Percentiles rank a stretch among this genome's conserved stretches.
Conservation (phyloP, 2,329 filamentous ascomycete genomes). For the Beauveria scarabaeidicola region DNA sequence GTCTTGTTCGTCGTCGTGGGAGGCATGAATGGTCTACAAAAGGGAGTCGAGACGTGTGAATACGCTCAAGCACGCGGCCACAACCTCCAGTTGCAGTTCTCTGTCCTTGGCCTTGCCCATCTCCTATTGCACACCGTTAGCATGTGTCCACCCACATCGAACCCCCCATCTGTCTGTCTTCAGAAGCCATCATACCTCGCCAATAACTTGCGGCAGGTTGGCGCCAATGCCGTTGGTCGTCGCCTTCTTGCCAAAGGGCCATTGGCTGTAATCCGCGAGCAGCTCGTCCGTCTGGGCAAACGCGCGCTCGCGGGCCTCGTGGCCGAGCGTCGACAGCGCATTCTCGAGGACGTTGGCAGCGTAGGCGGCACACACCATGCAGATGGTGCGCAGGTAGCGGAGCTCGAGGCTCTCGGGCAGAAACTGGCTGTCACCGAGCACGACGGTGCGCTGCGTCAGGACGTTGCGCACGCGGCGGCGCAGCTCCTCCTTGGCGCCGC, state of each 20-base stretch:
- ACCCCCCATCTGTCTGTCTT: no score
- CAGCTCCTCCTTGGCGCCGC: slow-evolving; percentile 96
- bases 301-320: slow-evolving; percentile 87
- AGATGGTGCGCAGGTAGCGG: slow-evolving; percentile 80
- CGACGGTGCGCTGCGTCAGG: slow-evolving; percentile 87
- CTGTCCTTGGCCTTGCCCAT: slow-evolving; percentile 80
- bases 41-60: slow-evolving; percentile 96
- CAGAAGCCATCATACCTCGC: slow-evolving; percentile 47
- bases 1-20: slow-evolving; percentile 1
- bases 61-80: slow-evolving; percentile 92
- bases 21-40: slow-evolving; percentile 48
- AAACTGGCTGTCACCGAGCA: slow-evolving; percentile 78
- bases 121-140: slow-evolving; percentile 43
- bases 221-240: slow-evolving; percentile 76
- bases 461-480: slow-evolving; percentile 85
- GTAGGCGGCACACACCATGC: slow-evolving; percentile 97
- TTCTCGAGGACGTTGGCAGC: slow-evolving; percentile 98
- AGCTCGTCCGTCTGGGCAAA: slow-evolving; percentile 97
- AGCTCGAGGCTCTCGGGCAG: slow-evolving; percentile 92
- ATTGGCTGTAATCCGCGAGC: slow-evolving; percentile 92
- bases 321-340: slow-evolving; percentile 84
- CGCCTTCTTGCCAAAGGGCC: slow-evolving; percentile 85
- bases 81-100: slow-evolving; percentile 93
- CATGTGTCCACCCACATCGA: background rate
- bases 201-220: slow-evolving; percentile 79